phyloP scores from a whole-genome alignment of 345 rosid species.

The Dovyalis caffra region DNA sequence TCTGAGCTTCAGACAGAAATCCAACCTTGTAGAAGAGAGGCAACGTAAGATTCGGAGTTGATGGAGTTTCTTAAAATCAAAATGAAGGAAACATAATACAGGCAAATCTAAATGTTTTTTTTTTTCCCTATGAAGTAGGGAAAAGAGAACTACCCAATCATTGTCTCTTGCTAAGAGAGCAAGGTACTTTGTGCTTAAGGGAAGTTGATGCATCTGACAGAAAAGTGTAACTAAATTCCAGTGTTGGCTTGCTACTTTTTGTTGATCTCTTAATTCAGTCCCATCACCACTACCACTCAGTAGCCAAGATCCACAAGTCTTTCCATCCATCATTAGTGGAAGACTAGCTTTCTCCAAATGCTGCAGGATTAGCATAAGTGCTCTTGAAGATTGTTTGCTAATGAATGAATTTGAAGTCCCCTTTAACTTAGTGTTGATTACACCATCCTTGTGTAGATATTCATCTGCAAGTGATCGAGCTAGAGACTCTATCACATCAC shows the following conservation, averaged over 20 bases:
- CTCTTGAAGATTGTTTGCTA: conserved; percentile 49
- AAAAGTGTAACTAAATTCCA: conserved; percentile 90
- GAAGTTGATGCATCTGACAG: conserved; percentile 92
- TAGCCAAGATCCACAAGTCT: conserved; percentile 93
- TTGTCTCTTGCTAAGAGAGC: conserved; percentile 85
- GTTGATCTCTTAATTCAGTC: conserved; percentile 74
- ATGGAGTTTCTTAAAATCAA: conserved; percentile 6
- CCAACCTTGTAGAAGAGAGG: conserved; percentile 63
- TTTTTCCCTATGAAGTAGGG: neutral
- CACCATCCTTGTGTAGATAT: conserved; percentile 49
- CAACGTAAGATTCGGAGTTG: conserved; percentile 25
- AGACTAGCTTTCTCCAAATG: conserved; percentile 97
- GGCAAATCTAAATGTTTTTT: neutral
- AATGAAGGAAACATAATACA: conserved; percentile 5
- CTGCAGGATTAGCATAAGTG: conserved; percentile 70
- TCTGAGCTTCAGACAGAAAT: conserved; percentile 90
- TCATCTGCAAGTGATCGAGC: conserved; percentile 90
- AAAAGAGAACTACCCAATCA: conserved; percentile 77
- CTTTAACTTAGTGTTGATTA: conserved; percentile 45
- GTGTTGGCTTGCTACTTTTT: conserved; percentile 77
- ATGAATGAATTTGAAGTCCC: conserved; percentile 29
- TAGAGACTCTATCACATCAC: conserved; percentile 67
- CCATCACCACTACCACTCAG: conserved; percentile 86
- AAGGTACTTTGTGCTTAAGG: conserved; percentile 89
- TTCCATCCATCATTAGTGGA: conserved; percentile 55